phyloP scores from a whole-genome alignment of 345 rosid species.

The Heritiera fomes region DNA sequence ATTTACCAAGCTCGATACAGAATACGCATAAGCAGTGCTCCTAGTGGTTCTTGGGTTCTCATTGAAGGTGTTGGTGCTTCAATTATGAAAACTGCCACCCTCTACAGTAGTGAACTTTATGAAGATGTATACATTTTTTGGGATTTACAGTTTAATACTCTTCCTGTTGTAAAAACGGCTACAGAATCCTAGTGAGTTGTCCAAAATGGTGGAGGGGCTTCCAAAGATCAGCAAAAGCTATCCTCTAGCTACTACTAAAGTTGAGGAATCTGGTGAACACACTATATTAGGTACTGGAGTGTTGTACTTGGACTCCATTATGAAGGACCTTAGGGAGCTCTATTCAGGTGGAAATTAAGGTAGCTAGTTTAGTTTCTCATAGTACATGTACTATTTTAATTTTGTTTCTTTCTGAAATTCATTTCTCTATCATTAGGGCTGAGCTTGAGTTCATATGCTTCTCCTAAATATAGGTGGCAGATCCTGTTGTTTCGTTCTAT shows the following conservation, averaged over 20 bases:
- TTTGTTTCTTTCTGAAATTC: neutral
- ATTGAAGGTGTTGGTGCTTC: slow-evolving; percentile 98
- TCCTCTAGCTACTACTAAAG: slow-evolving; percentile 96
- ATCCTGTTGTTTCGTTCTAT: slow-evolving; percentile 97
- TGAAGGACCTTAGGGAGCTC: slow-evolving; percentile 98
- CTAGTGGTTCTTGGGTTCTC: slow-evolving; percentile 97
- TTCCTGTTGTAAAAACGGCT: slow-evolving; percentile 97
- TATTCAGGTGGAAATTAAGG: slow-evolving; percentile 99
- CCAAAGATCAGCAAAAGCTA: slow-evolving; percentile 97
- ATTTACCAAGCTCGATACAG: slow-evolving; percentile 92
- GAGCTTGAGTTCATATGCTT: slow-evolving; percentile 9
- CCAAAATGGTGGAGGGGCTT: slow-evolving; percentile 99
- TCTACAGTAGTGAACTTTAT: slow-evolving; percentile 60
- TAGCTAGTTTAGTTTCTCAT: slow-evolving; percentile 24
- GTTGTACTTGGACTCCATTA: slow-evolving; percentile 89
- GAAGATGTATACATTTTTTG: slow-evolving; percentile 89
- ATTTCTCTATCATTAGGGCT: neutral
- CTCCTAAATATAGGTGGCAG: slow-evolving; percentile 69
- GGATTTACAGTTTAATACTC: slow-evolving; percentile 90
- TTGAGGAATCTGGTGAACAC: slow-evolving; percentile 98
- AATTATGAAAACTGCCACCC: slow-evolving; percentile 95
- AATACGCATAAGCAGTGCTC: slow-evolving; percentile 90
- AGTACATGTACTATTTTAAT: neutral
- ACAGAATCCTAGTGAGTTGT: slow-evolving; percentile 98
- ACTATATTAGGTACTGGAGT: slow-evolving; percentile 96